Evolutionary conservation across 495 filamentous ascomycete genomes (phyloP).

Genomic region (Penicillium antarcticum): DNA sequence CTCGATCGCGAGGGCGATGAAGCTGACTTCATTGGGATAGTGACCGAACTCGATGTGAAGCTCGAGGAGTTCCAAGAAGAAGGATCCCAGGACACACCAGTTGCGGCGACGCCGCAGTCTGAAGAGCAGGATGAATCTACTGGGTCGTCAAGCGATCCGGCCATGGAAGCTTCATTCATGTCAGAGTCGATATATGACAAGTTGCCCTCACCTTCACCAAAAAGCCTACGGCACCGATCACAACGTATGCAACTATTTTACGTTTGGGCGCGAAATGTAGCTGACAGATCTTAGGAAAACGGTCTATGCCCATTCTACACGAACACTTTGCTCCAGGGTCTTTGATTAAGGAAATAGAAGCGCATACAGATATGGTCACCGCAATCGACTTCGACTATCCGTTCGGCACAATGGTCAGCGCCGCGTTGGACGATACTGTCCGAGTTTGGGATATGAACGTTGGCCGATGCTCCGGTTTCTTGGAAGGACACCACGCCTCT

Average conservation of each 20-base stretch:
- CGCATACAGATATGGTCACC: conserved; percentile 86
- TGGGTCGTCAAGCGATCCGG: conserved; percentile 48
- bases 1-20: conserved; percentile 7
- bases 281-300: conserved; percentile 47
- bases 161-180: conserved; percentile 78
- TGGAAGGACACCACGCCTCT: conserved; percentile 94
- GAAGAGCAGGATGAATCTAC: conserved; percentile 53
- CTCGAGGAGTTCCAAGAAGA: conserved; percentile 78
- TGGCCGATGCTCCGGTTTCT: conserved; percentile 81
- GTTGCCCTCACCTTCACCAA: conserved; percentile 63
- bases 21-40: conserved; percentile 36
- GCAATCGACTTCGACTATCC: conserved; percentile 94
- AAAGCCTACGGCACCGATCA: conserved; percentile 62
- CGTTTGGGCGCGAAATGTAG: not conserved
- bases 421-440: conserved; percentile 94
- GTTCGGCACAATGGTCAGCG: conserved; percentile 93
- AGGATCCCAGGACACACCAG: conserved; percentile 61
- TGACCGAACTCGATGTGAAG: conserved; percentile 78
- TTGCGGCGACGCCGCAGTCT: conserved; percentile 54
- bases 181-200: conserved; percentile 97
- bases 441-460: conserved; percentile 94
- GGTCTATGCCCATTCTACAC: conserved; percentile 92
- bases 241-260: conserved; percentile 35
- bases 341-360: conserved; percentile 79
- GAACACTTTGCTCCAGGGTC: conserved; percentile 93